phyloP scores from a whole-genome alignment of 2,329 filamentous ascomycete genomes.

The Phoma sp. region DNA sequence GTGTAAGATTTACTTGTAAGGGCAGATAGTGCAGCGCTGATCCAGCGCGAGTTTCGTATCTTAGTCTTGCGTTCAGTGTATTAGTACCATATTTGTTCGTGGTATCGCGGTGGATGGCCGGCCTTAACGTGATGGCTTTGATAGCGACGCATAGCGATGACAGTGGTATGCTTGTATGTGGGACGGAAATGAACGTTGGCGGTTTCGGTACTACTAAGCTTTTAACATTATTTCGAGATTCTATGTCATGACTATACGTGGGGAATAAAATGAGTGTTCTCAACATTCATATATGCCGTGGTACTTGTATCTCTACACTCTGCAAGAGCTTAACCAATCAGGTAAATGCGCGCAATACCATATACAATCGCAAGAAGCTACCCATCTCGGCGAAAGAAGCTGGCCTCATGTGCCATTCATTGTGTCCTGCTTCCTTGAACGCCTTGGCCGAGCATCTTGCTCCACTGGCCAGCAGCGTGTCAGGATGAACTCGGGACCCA shows the following conservation, averaged over 20 bases:
- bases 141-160: too few relatives aligned
- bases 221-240: too few relatives aligned
- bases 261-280: conserved; percentile 30
- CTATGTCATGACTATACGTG: conserved; percentile 3
- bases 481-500: conserved; percentile 19
- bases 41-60: too few relatives aligned
- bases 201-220: too few relatives aligned
- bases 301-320: conserved; percentile 24
- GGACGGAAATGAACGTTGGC: too few relatives aligned
- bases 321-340: conserved; percentile 28
- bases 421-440: conserved; percentile 8
- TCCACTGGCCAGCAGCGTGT: conserved; percentile 22
- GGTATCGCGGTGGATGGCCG: too few relatives aligned
- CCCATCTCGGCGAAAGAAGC: conserved; percentile 26
- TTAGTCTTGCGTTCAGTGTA: too few relatives aligned
- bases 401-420: conserved; percentile 23
- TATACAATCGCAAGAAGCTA: conserved; percentile 29
- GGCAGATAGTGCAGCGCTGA: too few relatives aligned
- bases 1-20: too few relatives aligned
- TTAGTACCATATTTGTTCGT: too few relatives aligned
- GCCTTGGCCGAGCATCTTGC: conserved; percentile 17
- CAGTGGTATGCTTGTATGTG: too few relatives aligned
- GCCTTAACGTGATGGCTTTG: too few relatives aligned
- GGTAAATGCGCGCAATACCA: conserved; percentile 23
- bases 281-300: conserved; percentile 28